Percentiles rank a stretch among this genome's conserved stretches.
phyloP scores from a whole-genome alignment of 2,329 filamentous ascomycete genomes.

The Monosporascus sp. region DNA sequence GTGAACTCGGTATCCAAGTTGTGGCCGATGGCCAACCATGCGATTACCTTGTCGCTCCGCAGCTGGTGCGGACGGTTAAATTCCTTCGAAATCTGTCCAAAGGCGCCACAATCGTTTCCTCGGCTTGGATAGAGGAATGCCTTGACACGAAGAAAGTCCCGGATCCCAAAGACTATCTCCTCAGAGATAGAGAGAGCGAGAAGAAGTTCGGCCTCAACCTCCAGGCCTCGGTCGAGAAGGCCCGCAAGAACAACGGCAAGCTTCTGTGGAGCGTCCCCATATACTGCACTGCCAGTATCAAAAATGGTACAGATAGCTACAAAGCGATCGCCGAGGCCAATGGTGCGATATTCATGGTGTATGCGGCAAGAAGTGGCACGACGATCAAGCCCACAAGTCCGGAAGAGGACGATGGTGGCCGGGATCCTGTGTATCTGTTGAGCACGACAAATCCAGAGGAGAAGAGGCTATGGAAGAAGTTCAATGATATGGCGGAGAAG shows the following conservation, averaged over 20 bases:
- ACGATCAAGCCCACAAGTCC: slow-evolving; percentile 58
- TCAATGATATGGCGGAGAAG: slow-evolving; percentile 71
- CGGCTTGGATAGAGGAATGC: slow-evolving; percentile 72
- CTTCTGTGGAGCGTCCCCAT: slow-evolving; percentile 73
- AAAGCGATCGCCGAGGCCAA: slow-evolving; percentile 83
- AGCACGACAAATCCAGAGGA: slow-evolving; percentile 64
- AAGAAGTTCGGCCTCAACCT: slow-evolving; percentile 65
- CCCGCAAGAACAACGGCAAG: slow-evolving; percentile 68
- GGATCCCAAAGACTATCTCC: slow-evolving; percentile 57
- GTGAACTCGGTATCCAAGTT: slow-evolving; percentile 76
- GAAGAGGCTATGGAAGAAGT: slow-evolving; percentile 70
- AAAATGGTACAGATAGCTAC: slow-evolving; percentile 79
- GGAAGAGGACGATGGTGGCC: slow-evolving; percentile 56
- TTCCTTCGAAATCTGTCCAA: slow-evolving; percentile 84
- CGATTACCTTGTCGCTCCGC: slow-evolving; percentile 82
- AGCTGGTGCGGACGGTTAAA: slow-evolving; percentile 84
- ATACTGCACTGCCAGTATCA: slow-evolving; percentile 77
- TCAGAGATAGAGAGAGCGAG: slow-evolving; percentile 71
- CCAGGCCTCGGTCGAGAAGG: slow-evolving; percentile 61
- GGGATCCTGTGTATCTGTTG: slow-evolving; percentile 77
- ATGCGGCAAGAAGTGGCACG: slow-evolving; percentile 66
- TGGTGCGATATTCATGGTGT: slow-evolving; percentile 75
- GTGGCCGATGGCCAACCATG: slow-evolving; percentile 70
- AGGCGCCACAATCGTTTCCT: slow-evolving; percentile 71
- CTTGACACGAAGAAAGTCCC: slow-evolving; percentile 64